Percentiles rank a stretch among this genome's conserved stretches.
These are phyloP conservation scores for Boletus sp. DNA, from an alignment of 768 basidiomycete species.

Conservation along the genomic window DNA sequence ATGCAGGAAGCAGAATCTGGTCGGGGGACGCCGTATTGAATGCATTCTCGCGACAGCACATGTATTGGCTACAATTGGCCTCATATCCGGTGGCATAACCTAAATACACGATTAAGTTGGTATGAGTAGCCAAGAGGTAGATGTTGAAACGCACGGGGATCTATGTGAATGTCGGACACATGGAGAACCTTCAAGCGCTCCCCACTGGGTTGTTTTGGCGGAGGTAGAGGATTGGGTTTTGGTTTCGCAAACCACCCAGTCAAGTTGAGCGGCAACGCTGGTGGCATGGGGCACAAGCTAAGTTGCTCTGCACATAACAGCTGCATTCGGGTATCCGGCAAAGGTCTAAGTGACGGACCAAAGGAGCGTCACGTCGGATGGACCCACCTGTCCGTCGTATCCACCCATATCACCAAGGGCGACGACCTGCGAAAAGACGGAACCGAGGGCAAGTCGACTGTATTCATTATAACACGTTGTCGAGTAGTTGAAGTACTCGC, in stretches of 20 bases:
- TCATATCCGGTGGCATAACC: constrained; percentile 70
- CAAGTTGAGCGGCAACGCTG: constrained; percentile 42
- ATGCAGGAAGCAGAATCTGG: constrained; percentile 49
- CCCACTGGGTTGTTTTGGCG: constrained; percentile 41
- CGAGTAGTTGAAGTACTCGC: constrained; percentile 42
- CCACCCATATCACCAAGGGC: constrained; percentile 47
- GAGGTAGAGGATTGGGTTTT: constrained; percentile 46
- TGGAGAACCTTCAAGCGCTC: constrained; percentile 49
- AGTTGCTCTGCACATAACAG: constrained; percentile 39
- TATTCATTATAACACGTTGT: constrained; percentile 35
- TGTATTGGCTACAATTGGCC: constrained; percentile 61
- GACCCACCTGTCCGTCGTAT: constrained; percentile 47
- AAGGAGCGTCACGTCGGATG: background rate
- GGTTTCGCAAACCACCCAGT: constrained; percentile 52
- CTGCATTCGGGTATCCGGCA: background rate
- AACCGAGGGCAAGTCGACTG: constrained; percentile 37
- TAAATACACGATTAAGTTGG: constrained; percentile 19
- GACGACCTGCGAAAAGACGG: constrained; percentile 47
- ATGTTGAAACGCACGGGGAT: constrained; percentile 40
- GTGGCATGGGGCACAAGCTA: constrained; percentile 37
- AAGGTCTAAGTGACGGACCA: background rate
- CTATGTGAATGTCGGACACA: constrained; percentile 50
- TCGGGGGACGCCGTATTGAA: constrained; percentile 49
- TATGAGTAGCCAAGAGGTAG: too few relatives aligned
- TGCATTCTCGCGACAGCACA: constrained; percentile 60